These are phyloP conservation scores for Coemansia erecta DNA, from an alignment of 192 early-diverging fungal genomes.

Conservation along the genomic window DNA sequence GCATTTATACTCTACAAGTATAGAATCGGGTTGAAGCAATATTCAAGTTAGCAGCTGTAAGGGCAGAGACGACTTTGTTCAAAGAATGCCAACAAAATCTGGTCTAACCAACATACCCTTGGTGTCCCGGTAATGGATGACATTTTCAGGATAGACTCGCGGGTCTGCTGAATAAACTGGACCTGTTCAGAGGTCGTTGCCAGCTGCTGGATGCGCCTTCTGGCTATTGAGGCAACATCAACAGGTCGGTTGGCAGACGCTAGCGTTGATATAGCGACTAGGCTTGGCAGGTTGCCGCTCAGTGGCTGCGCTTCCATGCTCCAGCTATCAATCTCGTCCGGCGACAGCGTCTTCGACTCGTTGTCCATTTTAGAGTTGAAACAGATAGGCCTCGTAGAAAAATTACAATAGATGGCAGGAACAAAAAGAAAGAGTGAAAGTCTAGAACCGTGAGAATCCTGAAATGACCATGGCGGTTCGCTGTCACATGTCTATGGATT, in stretches of 20 bases:
- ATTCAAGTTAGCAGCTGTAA: constrained; percentile 4
- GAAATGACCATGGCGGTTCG: too few relatives aligned
- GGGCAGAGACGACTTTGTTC: neutral
- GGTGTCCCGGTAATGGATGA: constrained; percentile 35
- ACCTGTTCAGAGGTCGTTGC: constrained; percentile 6
- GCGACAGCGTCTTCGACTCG: neutral
- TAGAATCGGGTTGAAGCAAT: constrained; percentile 8
- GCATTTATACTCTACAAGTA: constrained; percentile 23
- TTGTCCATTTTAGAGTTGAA: neutral
- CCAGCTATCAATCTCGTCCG: constrained; percentile 13
- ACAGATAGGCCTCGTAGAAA: too few relatives aligned
- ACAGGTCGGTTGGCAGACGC: constrained; percentile 23
- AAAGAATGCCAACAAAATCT: neutral
- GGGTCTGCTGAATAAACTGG: constrained; percentile 26
- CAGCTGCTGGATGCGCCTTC: constrained; percentile 18
- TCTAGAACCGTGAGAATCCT: too few relatives aligned
- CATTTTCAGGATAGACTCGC: constrained; percentile 39
- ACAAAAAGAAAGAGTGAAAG: too few relatives aligned
- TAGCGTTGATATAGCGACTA: constrained; percentile 33
- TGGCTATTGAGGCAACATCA: constrained; percentile 6
- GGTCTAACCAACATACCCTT: constrained; percentile 7
- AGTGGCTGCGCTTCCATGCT: constrained; percentile 16
- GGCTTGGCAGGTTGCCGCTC: constrained; percentile 6
- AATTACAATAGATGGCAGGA: too few relatives aligned
- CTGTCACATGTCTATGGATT: neutral